These are phyloP conservation scores for Pelargonium fulgidum DNA, from an alignment of 441 rosid species.

Conservation along the genomic window DNA sequence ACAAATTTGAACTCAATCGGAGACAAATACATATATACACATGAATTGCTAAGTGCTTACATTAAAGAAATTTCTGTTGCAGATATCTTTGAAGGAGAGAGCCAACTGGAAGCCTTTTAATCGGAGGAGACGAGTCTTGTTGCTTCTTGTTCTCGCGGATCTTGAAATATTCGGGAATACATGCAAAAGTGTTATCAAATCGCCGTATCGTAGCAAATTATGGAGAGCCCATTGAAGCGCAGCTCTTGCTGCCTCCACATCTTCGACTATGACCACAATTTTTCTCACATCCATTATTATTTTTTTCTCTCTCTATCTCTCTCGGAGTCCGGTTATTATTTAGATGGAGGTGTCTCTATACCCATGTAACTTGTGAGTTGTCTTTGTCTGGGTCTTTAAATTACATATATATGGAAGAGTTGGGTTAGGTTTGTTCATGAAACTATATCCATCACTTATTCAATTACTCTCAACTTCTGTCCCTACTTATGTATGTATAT, in stretches of 20 bases:
- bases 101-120: constrained; percentile 15
- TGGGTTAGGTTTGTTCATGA: neutral
- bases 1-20: neutral
- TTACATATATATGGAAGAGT: neutral
- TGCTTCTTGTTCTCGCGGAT: neutral
- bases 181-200: constrained; percentile 16
- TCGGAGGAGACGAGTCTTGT: constrained; percentile 10
- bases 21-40: too few relatives aligned
- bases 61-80: neutral
- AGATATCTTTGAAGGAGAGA: constrained; percentile 4
- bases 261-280: neutral
- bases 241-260: neutral
- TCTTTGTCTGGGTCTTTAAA: neutral
- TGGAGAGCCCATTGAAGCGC: constrained; percentile 18
- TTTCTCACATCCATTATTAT: neutral
- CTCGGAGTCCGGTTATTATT: neutral
- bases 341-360: neutral
- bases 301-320: neutral
- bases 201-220: constrained; percentile 17
- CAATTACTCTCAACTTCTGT: too few relatives aligned
- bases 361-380: neutral
- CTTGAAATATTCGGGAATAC: neutral
- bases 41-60: too few relatives aligned
- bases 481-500: too few relatives aligned
- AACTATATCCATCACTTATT: too few relatives aligned